Evolutionary conservation across 441 rosid species (phyloP).

Genomic region (Breynia disticha): DNA sequence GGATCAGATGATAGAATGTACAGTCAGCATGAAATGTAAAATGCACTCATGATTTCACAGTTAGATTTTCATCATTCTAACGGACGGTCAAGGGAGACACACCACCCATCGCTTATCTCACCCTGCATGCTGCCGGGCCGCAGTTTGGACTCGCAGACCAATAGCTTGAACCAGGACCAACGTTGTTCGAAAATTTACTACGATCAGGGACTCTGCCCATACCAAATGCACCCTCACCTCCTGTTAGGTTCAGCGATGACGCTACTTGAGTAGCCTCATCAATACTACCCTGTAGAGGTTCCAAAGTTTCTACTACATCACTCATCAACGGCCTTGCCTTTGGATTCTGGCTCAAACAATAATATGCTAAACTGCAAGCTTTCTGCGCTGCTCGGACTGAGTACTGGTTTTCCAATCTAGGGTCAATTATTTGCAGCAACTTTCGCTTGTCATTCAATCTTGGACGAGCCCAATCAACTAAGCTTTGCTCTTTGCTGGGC

Average conservation of each 20-base stretch:
- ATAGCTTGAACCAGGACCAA: conserved; percentile 75
- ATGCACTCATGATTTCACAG: conserved; percentile 29
- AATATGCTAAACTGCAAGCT: conserved; percentile 91
- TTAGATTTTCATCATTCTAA: conserved; percentile 22
- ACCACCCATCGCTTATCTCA: no score
- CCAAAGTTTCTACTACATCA: conserved; percentile 88
- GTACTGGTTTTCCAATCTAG: conserved; percentile 79
- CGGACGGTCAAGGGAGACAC: conserved; percentile 11
- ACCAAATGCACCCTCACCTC: conserved; percentile 61
- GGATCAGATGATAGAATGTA: no score
- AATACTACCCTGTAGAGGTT: conserved; percentile 60
- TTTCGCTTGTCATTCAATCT: conserved; percentile 87
- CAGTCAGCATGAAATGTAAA: conserved; percentile 22
- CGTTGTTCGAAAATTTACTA: conserved; percentile 49
- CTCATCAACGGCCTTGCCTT: conserved; percentile 97
- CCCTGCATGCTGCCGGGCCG: conserved; percentile 70
- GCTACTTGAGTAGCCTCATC: conserved; percentile 39
- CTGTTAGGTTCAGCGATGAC: no score
- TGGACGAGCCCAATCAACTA: conserved; percentile 99
- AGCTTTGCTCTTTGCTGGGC: conserved; percentile 93
- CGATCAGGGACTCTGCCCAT: conserved; percentile 65
- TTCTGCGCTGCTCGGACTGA: conserved; percentile 88
- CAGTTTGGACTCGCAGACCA: conserved; percentile 72
- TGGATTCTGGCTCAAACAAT: conserved; percentile 92
- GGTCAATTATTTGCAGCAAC: conserved; percentile 82